Evolutionary conservation across 495 filamentous ascomycete genomes (phyloP).

Genomic region (Aspergillus funiculosus): DNA sequence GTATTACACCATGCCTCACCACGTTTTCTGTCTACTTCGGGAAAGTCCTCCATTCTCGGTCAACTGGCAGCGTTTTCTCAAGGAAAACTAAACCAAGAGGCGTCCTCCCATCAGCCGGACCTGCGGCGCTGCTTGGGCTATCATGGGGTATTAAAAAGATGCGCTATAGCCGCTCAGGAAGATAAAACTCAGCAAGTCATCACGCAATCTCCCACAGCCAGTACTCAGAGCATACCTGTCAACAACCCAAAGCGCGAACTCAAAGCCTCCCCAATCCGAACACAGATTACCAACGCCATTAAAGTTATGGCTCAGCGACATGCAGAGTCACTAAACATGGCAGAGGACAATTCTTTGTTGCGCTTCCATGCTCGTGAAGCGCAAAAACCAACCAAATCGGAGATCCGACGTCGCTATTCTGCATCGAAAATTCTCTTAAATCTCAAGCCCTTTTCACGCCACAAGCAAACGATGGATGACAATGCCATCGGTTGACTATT

Average conservation of each 20-base stretch:
- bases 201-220: not conserved
- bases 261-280: not conserved
- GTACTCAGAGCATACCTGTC: not conserved
- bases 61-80: conserved; percentile 9
- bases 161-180: conserved; percentile 12
- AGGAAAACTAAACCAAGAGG: conserved; percentile 13
- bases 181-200: conserved; percentile 1
- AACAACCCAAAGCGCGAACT: not conserved
- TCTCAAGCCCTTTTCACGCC: not conserved
- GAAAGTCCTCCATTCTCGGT: conserved; percentile 3
- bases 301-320: conserved; percentile 9
- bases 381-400: not conserved
- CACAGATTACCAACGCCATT: conserved; percentile 9
- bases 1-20: too few relatives aligned
- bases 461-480: not conserved
- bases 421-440: not conserved
- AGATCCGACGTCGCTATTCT: not conserved
- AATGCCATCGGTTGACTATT: not conserved
- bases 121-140: conserved; percentile 18
- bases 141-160: conserved; percentile 14
- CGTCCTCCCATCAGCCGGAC: conserved; percentile 8
- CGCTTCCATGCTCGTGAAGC: not conserved
- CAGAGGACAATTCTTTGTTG: not conserved
- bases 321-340: not conserved
- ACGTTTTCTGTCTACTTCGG: too few relatives aligned